Base-by-base conservation (phyloP, 495 filamentous ascomycete genomes). In the Lophiostoma macrostomum region DNA sequence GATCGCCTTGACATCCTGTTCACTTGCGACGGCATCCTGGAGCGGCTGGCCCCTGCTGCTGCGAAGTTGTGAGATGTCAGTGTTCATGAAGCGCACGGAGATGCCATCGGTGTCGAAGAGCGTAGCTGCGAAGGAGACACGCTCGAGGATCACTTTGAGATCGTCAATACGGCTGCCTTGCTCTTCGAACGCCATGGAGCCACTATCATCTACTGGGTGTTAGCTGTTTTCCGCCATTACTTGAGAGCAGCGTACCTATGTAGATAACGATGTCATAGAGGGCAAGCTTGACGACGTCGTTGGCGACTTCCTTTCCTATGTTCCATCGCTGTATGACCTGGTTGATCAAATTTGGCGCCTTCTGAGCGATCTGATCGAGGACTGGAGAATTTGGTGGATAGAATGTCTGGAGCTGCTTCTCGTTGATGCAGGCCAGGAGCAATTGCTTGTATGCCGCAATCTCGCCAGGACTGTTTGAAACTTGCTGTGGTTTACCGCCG, bases 101-200 rank as follows among this genome's bases (percentile, higher is more conserved):
- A 88, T 82, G 24, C 84, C 84, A 66, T 88, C 85, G 22, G 79
- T 69, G 57, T 88, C 84, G 53, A 88, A 88, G 18, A 85, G 78
- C 10, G 81, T 79, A 7, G 82, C 82, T 0, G 81, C 82, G 31
- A 75, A 80, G 10, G 83, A 79, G 19, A 85, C 80, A 10, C 77
- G 75, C 6, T 74, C 70, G 22, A 88, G 68, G 48, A 86, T 85
- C 39, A 82, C 70, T 56, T 75, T 75, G 38, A 88, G 67, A 51
- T 88, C 84, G 16, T 80, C 73, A 68, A 84, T 84, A 42, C 85
- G 76, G 35, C 79, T 69, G n/a, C 83, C 83, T 49, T 76, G 74
- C 57, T 83, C 80, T 53, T 83, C 77, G 43, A 87, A 85, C 36
- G 76, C 69, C 67, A 88, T 87, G 20, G 84, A 87, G 11, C 85